These are phyloP conservation scores for Penicillium coffeae DNA, from an alignment of 495 filamentous ascomycete genomes.

Conservation along the genomic window DNA sequence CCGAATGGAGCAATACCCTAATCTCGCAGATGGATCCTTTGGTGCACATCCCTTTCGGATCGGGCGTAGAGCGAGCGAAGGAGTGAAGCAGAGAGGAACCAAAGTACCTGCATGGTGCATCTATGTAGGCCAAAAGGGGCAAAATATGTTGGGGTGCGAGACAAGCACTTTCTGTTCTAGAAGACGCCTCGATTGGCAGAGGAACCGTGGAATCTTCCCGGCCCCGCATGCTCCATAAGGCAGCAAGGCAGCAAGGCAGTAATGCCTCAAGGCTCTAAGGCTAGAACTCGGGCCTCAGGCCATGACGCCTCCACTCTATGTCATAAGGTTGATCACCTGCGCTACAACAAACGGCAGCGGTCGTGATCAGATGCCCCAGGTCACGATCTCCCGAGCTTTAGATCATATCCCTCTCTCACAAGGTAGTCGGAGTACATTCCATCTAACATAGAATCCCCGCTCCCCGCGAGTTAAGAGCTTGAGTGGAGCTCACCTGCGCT, in stretches of 20 bases:
- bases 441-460: too few species aligned
- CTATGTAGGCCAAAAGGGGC: too few species aligned
- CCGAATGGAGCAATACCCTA: background rate
- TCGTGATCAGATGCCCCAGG: conserved; percentile 16
- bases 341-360: background rate
- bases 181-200: background rate
- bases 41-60: too few species aligned
- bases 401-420: background rate
- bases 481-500: conserved; percentile 2
- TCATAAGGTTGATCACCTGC: conserved; percentile 3
- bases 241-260: background rate
- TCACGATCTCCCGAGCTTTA: background rate
- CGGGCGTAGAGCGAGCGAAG: too few species aligned
- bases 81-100: too few species aligned
- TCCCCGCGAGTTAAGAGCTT: too few species aligned
- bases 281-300: too few species aligned
- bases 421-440: too few species aligned
- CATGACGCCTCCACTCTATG: background rate
- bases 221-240: background rate
- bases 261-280: too few species aligned
- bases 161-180: too few species aligned
- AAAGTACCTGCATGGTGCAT: too few species aligned
- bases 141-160: too few species aligned
- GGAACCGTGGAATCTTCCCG: background rate
- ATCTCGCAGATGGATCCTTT: background rate